phyloP scores from a whole-genome alignment of 2,329 filamentous ascomycete species.

The Chaetomiaceae sp. region DNA sequence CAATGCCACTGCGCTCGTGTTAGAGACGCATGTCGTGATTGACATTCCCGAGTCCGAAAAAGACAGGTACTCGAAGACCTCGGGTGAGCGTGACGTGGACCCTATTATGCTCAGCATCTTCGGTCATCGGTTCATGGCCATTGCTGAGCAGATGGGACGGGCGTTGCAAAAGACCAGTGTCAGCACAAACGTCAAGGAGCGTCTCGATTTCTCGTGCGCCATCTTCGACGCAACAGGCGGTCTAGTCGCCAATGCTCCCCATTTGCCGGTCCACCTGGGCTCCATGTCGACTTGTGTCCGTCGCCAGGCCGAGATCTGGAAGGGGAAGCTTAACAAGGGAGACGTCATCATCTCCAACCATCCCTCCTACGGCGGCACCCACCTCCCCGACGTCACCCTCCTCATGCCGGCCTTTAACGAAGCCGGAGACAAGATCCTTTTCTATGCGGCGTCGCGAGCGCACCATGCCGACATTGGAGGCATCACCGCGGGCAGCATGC shows the following conservation, averaged over 20 bases:
- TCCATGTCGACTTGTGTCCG: slow-evolving; percentile 82
- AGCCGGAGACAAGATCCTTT: slow-evolving; percentile 65
- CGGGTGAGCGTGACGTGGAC: slow-evolving; percentile 52
- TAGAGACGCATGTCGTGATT: slow-evolving; percentile 85
- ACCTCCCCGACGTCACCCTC: slow-evolving; percentile 78
- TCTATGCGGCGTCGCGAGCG: slow-evolving; percentile 75
- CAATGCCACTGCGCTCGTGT: slow-evolving; percentile 67
- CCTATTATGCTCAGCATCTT: slow-evolving; percentile 77
- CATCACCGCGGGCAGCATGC: slow-evolving; percentile 79
- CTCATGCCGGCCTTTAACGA: slow-evolving; percentile 71
- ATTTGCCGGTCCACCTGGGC: slow-evolving; percentile 75
- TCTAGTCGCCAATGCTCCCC: slow-evolving; percentile 73
- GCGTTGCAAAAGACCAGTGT: slow-evolving; percentile 76
- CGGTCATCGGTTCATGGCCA: slow-evolving; percentile 78
- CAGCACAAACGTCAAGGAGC: slow-evolving; percentile 76
- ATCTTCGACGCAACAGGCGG: slow-evolving; percentile 73
- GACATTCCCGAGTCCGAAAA: slow-evolving; percentile 57
- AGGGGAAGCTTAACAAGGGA: slow-evolving; percentile 69
- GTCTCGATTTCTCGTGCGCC: slow-evolving; percentile 78
- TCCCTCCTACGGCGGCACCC: slow-evolving; percentile 78
- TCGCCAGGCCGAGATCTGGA: slow-evolving; percentile 76
- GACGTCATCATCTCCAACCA: slow-evolving; percentile 84
- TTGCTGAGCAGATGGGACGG: slow-evolving; percentile 79
- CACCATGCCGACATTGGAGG: slow-evolving; percentile 85
- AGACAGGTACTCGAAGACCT: slow-evolving; percentile 23